A percentile compares a stretch with the other conserved stretches of the same genome.
phyloP scores from a whole-genome alignment of 352 stramenopile genomes.

The Saprolegnia parasitica region DNA sequence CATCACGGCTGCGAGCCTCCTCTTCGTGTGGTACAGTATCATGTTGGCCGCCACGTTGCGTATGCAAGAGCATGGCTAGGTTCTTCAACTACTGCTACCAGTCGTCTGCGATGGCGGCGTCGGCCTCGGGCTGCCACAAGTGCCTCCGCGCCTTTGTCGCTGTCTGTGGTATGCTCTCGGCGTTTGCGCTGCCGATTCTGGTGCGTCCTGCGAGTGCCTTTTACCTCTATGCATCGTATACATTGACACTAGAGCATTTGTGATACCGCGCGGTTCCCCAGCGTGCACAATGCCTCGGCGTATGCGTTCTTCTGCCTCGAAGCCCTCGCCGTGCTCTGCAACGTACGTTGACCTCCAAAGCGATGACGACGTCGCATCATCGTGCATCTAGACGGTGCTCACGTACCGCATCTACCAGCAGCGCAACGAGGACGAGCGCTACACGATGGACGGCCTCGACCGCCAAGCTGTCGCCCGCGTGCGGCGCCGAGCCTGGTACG shows the following conservation, averaged over 20 bases:
- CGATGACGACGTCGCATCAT: neutral
- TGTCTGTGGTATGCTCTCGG: constrained; percentile 39
- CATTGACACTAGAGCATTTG: constrained; percentile 53
- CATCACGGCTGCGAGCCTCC: constrained; percentile 40
- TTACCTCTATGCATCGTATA: too few relatives aligned
- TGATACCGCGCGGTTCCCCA: constrained; percentile 43
- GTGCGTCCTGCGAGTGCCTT: constrained; percentile 28
- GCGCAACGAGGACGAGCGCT: constrained; percentile 21
- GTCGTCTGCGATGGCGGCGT: constrained; percentile 31
- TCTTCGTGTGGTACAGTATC: constrained; percentile 38
- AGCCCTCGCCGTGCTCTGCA: constrained; percentile 43
- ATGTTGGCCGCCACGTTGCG: too few relatives aligned
- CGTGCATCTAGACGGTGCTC: constrained; percentile 43
- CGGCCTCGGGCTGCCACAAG: constrained; percentile 27
- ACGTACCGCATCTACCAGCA: constrained; percentile 44
- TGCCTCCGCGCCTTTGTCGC: constrained; percentile 31
- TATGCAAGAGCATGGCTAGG: neutral
- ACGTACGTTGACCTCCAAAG: constrained; percentile 36
- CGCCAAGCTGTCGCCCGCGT: constrained; percentile 17
- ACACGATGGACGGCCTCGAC: neutral
- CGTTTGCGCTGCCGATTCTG: constrained; percentile 47
- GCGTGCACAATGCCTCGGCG: constrained; percentile 41
- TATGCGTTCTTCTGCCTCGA: constrained; percentile 61
- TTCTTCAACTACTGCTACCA: constrained; percentile 51
- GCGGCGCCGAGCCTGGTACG: neutral